phyloP scores from a whole-genome alignment of 768 basidiomycete species.

The Suillus cothurnatus region DNA sequence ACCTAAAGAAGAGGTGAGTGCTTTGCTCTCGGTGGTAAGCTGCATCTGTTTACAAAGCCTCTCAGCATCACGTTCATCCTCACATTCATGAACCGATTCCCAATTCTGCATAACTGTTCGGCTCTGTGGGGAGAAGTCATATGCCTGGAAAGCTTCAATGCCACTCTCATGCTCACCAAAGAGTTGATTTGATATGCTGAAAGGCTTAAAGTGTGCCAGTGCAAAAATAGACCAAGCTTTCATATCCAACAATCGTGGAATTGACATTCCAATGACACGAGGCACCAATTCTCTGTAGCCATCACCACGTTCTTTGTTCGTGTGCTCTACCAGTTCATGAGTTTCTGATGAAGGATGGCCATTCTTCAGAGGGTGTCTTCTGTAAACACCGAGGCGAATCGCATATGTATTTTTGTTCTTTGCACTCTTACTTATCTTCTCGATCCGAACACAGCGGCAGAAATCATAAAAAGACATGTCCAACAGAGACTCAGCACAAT shows the following conservation, averaged over 20 bases:
- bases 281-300: slow-evolving; percentile 11
- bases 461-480: slow-evolving; percentile 34
- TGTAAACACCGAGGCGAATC: not conserved
- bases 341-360: slow-evolving; percentile 11
- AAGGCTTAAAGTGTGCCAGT: slow-evolving; percentile 5
- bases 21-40: no score
- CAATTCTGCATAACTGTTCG: no score
- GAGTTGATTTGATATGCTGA: no score
- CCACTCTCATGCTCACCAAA: slow-evolving; percentile 14
- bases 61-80: no score
- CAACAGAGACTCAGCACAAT: slow-evolving; percentile 14
- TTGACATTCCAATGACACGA: slow-evolving; percentile 15
- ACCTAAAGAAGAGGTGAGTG: no score
- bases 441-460: slow-evolving; percentile 14
- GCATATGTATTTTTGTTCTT: slow-evolving; percentile 5
- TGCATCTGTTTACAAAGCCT: no score
- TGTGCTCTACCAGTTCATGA: slow-evolving; percentile 17
- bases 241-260: slow-evolving; percentile 11
- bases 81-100: no score
- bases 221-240: not conserved
- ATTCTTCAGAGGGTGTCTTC: not conserved
- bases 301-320: not conserved
- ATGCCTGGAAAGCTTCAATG: slow-evolving; percentile 12
- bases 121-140: no score
- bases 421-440: slow-evolving; percentile 8